Evolutionary conservation across 148 eudicot species (phyloP).

Genomic region (Agrostemma githago): DNA sequence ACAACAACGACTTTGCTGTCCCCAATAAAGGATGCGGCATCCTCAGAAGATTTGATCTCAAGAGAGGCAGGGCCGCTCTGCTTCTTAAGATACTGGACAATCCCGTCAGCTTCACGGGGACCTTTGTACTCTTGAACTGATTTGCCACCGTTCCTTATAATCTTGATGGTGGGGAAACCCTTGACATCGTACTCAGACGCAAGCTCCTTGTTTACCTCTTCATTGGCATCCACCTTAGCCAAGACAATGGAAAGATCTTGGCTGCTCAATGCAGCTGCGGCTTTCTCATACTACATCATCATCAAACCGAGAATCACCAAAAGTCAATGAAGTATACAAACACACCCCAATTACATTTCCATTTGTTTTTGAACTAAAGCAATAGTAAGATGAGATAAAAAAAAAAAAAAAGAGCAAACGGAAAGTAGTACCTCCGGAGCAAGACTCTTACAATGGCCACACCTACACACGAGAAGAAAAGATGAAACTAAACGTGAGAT

Average conservation of each 20-base stretch:
- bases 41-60: conserved; percentile 57
- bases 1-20: conserved; percentile 59
- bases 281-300: conserved; percentile 63
- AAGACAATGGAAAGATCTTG: conserved; percentile 59
- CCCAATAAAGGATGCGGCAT: conserved; percentile 39
- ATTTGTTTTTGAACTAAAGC: not conserved
- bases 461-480: conserved; percentile 40
- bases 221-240: conserved; percentile 84
- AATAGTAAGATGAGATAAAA: not conserved
- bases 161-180: conserved; percentile 81
- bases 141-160: conserved; percentile 68
- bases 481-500: not conserved
- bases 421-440: conserved; percentile 70
- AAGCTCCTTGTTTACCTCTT: conserved; percentile 59
- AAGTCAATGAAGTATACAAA: no score
- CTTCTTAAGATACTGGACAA: conserved; percentile 63
- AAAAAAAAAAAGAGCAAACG: not conserved
- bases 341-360: not conserved
- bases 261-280: conserved; percentile 61
- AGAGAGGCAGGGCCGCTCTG: conserved; percentile 80
- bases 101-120: conserved; percentile 87
- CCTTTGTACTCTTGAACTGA: conserved; percentile 77
- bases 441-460: conserved; percentile 82
- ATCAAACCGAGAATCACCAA: no score
- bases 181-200: conserved; percentile 43